Percentiles rank a stretch among this genome's conserved stretches.
Conservation (phyloP, 2,329 filamentous ascomycete species). For the Graphiopsis chlorocephala region DNA sequence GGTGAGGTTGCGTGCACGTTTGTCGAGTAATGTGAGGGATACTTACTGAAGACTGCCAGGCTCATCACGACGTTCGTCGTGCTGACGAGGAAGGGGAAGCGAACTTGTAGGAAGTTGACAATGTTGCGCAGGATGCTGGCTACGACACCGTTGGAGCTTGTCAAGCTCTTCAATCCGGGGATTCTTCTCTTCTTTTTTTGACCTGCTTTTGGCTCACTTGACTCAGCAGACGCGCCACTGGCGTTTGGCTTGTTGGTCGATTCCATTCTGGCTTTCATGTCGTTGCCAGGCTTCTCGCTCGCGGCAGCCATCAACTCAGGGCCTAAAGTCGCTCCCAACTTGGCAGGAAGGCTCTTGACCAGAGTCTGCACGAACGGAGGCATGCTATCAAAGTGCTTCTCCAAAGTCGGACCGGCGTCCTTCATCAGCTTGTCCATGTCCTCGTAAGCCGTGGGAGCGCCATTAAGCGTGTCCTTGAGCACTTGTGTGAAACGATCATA, state of each 20-base stretch:
- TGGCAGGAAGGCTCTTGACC: slow-evolving; percentile 78
- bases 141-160: slow-evolving; percentile 83
- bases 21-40: not conserved
- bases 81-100: slow-evolving; percentile 81
- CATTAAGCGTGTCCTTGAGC: slow-evolving; percentile 87
- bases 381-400: slow-evolving; percentile 64
- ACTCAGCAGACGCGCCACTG: slow-evolving; percentile 17
- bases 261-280: slow-evolving; percentile 36
- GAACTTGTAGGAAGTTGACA: slow-evolving; percentile 77
- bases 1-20: not conserved
- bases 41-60: slow-evolving; percentile 79
- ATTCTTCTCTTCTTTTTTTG: slow-evolving; percentile 65
- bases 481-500: slow-evolving; percentile 82
- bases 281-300: slow-evolving; percentile 60
- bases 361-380: slow-evolving; percentile 81
- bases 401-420: slow-evolving; percentile 61
- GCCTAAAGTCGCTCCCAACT: slow-evolving; percentile 70
- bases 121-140: slow-evolving; percentile 85
- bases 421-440: slow-evolving; percentile 73
- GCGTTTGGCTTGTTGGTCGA: slow-evolving; percentile 34
- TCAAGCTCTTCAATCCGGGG: slow-evolving; percentile 71
- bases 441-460: slow-evolving; percentile 87
- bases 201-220: slow-evolving; percentile 25
- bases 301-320: slow-evolving; percentile 81
- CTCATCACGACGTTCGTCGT: slow-evolving; percentile 91